These are phyloP conservation scores for Rhizophora apiculata DNA, from an alignment of 345 rosid species.

Conservation along the genomic window DNA sequence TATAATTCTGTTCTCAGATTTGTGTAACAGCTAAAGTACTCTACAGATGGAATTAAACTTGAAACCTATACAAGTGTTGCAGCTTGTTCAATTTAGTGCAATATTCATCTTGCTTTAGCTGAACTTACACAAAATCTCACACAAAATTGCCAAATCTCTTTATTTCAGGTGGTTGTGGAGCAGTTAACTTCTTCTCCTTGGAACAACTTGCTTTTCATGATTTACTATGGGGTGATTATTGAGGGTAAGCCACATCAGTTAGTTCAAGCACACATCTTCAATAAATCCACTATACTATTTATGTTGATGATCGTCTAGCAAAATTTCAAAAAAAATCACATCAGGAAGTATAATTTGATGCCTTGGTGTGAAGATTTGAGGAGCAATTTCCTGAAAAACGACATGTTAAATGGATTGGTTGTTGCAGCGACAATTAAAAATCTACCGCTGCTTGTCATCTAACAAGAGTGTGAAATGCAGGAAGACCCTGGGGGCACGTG, in stretches of 20 bases:
- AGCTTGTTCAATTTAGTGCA: background rate
- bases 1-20: background rate
- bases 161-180: constrained; percentile 61
- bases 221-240: constrained; percentile 65
- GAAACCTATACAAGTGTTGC: background rate
- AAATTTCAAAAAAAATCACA: constrained; percentile 5
- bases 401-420: background rate
- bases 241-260: constrained; percentile 46
- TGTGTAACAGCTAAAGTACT: background rate
- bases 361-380: background rate
- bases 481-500: constrained; percentile 76
- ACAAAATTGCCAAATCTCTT: constrained; percentile 8
- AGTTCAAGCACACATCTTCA: too few relatives aligned
- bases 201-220: constrained; percentile 83
- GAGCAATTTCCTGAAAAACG: background rate
- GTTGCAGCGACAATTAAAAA: background rate
- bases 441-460: background rate
- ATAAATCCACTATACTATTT: background rate
- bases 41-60: too few relatives aligned
- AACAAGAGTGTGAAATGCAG: constrained; percentile 43
- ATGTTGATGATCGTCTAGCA: background rate
- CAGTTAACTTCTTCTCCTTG: constrained; percentile 84
- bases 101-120: constrained; percentile 4
- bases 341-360: background rate
- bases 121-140: background rate